Evolutionary conservation across 2,329 filamentous ascomycete species (phyloP).

Genomic region (Zymoseptoria passerinii): DNA sequence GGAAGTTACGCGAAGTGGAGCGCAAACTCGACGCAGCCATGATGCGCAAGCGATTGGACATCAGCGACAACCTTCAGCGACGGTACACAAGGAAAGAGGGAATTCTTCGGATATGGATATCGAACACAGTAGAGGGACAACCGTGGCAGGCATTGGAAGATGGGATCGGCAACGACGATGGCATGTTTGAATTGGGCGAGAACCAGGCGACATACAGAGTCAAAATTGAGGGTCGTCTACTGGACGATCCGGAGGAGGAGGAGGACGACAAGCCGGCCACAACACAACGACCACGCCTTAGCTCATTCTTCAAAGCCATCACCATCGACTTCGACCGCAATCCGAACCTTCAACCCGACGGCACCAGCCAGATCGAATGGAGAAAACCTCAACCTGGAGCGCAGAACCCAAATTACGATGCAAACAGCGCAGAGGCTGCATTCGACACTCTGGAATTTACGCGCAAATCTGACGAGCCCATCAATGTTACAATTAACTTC

Average conservation of each 20-base stretch:
- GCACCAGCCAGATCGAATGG: conserved; percentile 67
- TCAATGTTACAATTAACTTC: conserved; percentile 83
- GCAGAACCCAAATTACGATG: conserved; percentile 33
- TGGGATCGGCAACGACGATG: conserved; percentile 50
- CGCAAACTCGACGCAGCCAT: conserved; percentile 83
- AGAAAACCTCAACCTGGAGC: conserved; percentile 58
- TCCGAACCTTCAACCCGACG: conserved; percentile 57
- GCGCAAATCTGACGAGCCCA: conserved; percentile 82
- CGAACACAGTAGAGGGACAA: conserved; percentile 89
- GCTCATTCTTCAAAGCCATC: conserved; percentile 75
- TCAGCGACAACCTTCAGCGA: conserved; percentile 73
- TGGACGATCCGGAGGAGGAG: conserved; percentile 51
- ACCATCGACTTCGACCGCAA: conserved; percentile 53
- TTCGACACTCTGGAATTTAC: conserved; percentile 92
- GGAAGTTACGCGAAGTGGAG: conserved; percentile 76
- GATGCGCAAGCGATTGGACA: conserved; percentile 86
- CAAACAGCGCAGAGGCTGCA: conserved; percentile 58
- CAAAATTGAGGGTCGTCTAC: conserved; percentile 79
- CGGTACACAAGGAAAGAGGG: conserved; percentile 45
- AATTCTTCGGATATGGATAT: conserved; percentile 87
- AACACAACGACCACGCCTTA: conserved; percentile 52
- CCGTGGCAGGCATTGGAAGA: conserved; percentile 67
- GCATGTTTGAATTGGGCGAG: conserved; percentile 67
- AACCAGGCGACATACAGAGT: conserved; percentile 78
- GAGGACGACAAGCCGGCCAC: conserved; percentile 39